phyloP scores from a whole-genome alignment of 177 flowering plant genomes.

The Vitis hybrid region DNA sequence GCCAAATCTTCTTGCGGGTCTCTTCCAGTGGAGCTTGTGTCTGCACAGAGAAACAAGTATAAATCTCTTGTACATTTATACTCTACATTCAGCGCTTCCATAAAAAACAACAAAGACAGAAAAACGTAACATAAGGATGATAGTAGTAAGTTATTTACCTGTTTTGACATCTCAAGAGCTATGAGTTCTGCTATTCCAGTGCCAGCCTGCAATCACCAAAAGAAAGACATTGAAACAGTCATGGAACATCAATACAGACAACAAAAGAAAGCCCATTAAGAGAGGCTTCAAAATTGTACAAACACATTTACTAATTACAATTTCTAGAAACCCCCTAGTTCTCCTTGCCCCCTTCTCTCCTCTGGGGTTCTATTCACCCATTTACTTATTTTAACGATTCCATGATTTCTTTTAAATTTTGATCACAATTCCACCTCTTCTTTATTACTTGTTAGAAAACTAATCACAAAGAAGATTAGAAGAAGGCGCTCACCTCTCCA shows the following conservation, averaged over 20 bases:
- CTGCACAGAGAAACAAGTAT: constrained; percentile 18
- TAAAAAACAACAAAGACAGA: neutral
- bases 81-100: neutral
- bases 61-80: neutral
- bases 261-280: neutral
- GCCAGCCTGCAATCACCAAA: constrained; percentile 34
- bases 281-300: neutral
- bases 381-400: too few species aligned
- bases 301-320: too few species aligned
- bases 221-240: neutral
- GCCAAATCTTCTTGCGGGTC: constrained; percentile 47
- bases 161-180: constrained; percentile 49
- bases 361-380: too few species aligned
- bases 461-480: neutral
- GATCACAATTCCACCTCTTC: too few species aligned
- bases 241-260: neutral
- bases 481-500: constrained; percentile 25
- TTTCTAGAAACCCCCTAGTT: too few species aligned
- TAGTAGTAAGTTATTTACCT: constrained; percentile 21
- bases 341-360: too few species aligned
- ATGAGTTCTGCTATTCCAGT: constrained; percentile 50
- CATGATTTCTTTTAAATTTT: too few species aligned
- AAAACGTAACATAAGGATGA: neutral
- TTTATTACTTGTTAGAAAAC: too few species aligned
- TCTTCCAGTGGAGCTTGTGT: constrained; percentile 44